phyloP scores from a whole-genome alignment of 2,329 filamentous ascomycete genomes.

The Aschersonia sp. region DNA sequence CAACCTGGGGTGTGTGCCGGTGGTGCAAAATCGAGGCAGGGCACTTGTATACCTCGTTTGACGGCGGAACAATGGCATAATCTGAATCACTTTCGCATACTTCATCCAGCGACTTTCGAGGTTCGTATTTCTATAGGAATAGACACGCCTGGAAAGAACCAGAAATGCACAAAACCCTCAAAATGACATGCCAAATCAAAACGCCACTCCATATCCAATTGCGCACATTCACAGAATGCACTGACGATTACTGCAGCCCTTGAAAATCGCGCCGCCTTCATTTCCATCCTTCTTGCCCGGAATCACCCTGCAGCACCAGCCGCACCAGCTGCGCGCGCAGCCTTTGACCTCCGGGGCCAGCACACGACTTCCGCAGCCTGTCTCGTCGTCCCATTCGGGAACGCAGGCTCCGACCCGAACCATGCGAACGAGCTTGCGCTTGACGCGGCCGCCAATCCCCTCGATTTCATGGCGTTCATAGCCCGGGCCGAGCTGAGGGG shows the following conservation, averaged over 20 bases:
- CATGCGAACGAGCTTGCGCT: constrained; percentile 75
- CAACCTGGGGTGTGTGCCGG: no score
- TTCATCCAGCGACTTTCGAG: no score
- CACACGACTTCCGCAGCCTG: constrained; percentile 42
- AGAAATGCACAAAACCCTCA: no score
- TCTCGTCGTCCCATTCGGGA: constrained; percentile 72
- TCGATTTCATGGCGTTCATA: constrained; percentile 83
- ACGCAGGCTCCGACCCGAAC: constrained; percentile 73
- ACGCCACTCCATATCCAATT: no score
- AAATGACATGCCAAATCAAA: no score
- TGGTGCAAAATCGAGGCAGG: no score
- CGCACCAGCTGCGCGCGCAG: constrained; percentile 68
- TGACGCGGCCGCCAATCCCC: constrained; percentile 76
- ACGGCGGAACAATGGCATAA: no score
- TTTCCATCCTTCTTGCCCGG: constrained; percentile 34
- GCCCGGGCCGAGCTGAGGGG: constrained; percentile 46
- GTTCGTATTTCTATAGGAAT: no score
- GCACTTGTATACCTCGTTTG: no score
- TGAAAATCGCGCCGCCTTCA: constrained; percentile 6
- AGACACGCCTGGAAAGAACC: no score
- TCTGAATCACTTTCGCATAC: no score
- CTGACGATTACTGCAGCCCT: neutral
- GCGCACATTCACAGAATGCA: neutral
- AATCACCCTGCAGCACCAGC: constrained; percentile 74
- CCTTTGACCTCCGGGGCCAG: constrained; percentile 58